Evolutionary conservation across 78 protist species (phyloP).

Genomic region (Capsaspora owczarzaki): DNA sequence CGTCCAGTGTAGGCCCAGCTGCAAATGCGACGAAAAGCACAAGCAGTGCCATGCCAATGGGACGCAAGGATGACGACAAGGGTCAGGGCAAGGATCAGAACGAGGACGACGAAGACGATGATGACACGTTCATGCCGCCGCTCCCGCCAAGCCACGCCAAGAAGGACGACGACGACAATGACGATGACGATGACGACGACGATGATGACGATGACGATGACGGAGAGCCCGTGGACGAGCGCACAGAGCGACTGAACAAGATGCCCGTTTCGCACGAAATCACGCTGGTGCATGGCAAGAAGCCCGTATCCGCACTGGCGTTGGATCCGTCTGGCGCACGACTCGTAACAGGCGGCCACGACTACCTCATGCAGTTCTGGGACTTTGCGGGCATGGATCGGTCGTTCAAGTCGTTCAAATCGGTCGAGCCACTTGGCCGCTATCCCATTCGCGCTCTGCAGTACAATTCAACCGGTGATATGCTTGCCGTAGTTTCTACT

Average conservation of each 20-base stretch:
- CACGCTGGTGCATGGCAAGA: conserved; percentile 24
- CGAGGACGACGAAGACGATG: not conserved
- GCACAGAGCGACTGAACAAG: not conserved
- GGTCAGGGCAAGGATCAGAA: not conserved
- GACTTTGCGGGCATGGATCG: conserved; percentile 71
- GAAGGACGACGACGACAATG: not conserved
- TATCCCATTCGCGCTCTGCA: conserved; percentile 29
- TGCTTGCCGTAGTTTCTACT: conserved; percentile 5
- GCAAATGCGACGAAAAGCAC: not conserved
- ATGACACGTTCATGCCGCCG: not conserved
- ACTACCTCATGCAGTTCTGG: conserved; percentile 54
- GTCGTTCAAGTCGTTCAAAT: conserved; percentile 40
- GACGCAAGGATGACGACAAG: not conserved
- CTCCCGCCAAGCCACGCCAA: not conserved
- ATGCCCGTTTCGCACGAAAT: conserved; percentile 44
- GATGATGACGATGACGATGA: conserved; percentile 1
- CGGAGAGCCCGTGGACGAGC: not conserved
- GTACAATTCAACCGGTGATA: conserved; percentile 33
- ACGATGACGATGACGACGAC: not conserved
- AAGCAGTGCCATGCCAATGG: too few relatives aligned
- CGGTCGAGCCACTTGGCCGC: conserved; percentile 51
- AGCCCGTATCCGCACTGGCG: conserved; percentile 44
- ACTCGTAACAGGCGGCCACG: conserved; percentile 50
- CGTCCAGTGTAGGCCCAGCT: not conserved
- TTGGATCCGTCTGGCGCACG: conserved; percentile 61